Conservation (phyloP, 495 filamentous ascomycete genomes). For the Physcia stellaris region DNA sequence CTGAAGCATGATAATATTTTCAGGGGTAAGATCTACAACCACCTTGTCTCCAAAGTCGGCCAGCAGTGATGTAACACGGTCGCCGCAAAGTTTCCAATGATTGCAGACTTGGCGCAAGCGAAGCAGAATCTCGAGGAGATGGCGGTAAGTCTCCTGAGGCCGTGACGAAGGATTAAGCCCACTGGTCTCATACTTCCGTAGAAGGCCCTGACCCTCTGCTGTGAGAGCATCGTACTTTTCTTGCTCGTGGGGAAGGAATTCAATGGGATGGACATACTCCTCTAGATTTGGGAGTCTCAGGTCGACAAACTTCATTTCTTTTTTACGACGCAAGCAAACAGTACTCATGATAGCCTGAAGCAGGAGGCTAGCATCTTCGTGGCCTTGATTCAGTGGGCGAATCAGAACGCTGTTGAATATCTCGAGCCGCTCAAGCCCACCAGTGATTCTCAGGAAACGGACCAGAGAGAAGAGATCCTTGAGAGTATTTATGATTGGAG, state of each 20-base stretch:
- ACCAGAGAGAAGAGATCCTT: slow-evolving; percentile 75
- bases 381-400: slow-evolving; percentile 49
- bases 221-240: slow-evolving; percentile 71
- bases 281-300: slow-evolving; percentile 64
- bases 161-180: slow-evolving; percentile 20
- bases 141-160: slow-evolving; percentile 40
- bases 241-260: slow-evolving; percentile 60
- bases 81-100: slow-evolving; percentile 68
- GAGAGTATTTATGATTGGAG: slow-evolving; percentile 63
- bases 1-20: slow-evolving; percentile 62
- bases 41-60: slow-evolving; percentile 49
- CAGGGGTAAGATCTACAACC: slow-evolving; percentile 54
- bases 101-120: slow-evolving; percentile 80
- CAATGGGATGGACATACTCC: slow-evolving; percentile 67
- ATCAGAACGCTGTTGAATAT: slow-evolving; percentile 67
- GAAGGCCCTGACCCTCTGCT: slow-evolving; percentile 61
- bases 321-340: slow-evolving; percentile 72
- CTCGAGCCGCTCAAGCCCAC: slow-evolving; percentile 59
- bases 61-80: slow-evolving; percentile 58
- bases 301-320: slow-evolving; percentile 84
- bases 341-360: slow-evolving; percentile 68
- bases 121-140: slow-evolving; percentile 69
- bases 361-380: slow-evolving; percentile 44
- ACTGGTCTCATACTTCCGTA: slow-evolving; percentile 47
- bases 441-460: slow-evolving; percentile 63